Percentiles rank a stretch among this genome's conserved stretches.
Evolutionary conservation across 2,329 filamentous ascomycete species (phyloP).

Genomic region (Pleoardoris graminearum): DNA sequence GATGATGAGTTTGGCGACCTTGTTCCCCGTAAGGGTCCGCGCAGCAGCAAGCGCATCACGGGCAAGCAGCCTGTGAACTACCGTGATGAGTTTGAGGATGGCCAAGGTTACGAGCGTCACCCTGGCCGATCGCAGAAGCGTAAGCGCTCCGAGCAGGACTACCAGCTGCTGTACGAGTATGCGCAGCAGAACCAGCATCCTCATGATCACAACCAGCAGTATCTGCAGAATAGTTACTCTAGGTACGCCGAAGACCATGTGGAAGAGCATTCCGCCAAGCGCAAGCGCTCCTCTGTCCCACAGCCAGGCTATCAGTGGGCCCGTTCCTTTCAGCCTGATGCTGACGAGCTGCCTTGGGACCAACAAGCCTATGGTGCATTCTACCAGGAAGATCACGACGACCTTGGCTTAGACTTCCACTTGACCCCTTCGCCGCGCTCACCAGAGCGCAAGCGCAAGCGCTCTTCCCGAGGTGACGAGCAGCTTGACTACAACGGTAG

Average conservation of each 20-base stretch:
- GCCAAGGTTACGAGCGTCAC: neutral
- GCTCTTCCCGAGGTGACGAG: neutral
- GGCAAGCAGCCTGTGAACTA: slow-evolving; percentile 3
- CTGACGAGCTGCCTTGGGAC: neutral
- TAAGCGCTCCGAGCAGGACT: neutral
- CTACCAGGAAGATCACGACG: neutral
- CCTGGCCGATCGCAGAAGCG: neutral
- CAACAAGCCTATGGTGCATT: neutral
- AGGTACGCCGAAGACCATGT: neutral
- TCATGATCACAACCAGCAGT: neutral
- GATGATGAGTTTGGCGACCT: neutral
- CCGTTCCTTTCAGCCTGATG: neutral
- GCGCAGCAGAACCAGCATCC: neutral
- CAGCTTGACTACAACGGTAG: neutral
- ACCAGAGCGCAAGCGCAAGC: neutral
- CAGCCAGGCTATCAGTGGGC: neutral
- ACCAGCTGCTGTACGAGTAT: neutral
- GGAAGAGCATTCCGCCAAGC: neutral
- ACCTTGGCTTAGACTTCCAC: neutral
- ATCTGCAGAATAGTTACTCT: neutral
- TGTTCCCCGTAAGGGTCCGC: neutral
- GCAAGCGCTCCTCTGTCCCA: neutral
- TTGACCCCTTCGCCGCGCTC: neutral
- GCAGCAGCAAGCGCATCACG: neutral
- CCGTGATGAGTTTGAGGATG: neutral